Percentiles rank a stretch among this genome's conserved stretches.
phyloP scores from a whole-genome alignment of 768 basidiomycete genomes.

The Macrocybe gigantea region DNA sequence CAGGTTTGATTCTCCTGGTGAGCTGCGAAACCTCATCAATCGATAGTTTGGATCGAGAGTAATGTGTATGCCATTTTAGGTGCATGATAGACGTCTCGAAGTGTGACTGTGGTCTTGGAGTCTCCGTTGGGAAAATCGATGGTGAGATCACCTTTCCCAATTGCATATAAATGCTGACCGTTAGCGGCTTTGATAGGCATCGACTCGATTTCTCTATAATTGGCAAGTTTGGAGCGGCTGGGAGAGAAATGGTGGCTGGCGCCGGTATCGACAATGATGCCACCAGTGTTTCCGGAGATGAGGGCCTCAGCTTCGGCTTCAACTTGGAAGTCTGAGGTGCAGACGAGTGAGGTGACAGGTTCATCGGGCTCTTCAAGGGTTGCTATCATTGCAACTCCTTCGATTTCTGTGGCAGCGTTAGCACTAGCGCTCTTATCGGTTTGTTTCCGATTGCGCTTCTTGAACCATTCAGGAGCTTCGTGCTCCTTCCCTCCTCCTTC shows the following conservation, averaged over 20 bases:
- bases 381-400: no score
- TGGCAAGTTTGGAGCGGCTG: slow-evolving; percentile 21
- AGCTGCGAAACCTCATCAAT: no score
- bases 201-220: slow-evolving; percentile 18
- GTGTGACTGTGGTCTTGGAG: slow-evolving; percentile 13
- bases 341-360: no score
- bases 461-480: slow-evolving; percentile 1
- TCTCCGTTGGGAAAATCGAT: slow-evolving; percentile 19
- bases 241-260: slow-evolving; percentile 30
- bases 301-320: no score
- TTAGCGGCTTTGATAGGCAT: slow-evolving; percentile 24
- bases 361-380: no score
- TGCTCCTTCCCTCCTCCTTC: slow-evolving; percentile 1
- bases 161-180: slow-evolving; percentile 20
- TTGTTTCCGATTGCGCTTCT: background rate
- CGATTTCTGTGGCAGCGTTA: no score
- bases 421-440: no score
- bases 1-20: no score
- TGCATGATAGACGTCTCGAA: slow-evolving; percentile 24
- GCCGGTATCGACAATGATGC: no score
- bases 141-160: slow-evolving; percentile 22
- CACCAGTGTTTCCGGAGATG: no score
- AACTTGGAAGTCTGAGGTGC: no score
- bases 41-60: no score
- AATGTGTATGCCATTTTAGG: slow-evolving; percentile 24